phyloP scores from a whole-genome alignment of 2,329 filamentous ascomycete species.

The Alternaria gaisen region DNA sequence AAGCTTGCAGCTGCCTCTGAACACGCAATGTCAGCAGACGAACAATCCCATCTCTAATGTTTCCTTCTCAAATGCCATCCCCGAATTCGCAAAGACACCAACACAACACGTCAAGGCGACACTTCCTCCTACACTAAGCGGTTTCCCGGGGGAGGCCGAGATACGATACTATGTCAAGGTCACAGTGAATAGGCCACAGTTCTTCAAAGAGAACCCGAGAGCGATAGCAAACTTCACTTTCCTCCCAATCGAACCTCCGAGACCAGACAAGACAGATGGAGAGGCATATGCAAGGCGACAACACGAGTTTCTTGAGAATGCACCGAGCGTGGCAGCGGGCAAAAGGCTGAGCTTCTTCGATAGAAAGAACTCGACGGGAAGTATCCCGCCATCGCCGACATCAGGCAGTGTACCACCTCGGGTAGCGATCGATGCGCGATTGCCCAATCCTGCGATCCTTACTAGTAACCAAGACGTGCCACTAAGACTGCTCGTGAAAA shows the following conservation, averaged over 20 bases:
- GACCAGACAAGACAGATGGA: slow-evolving; percentile 71
- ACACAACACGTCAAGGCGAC: slow-evolving; percentile 80
- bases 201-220: slow-evolving; percentile 91
- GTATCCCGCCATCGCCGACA: slow-evolving; percentile 31
- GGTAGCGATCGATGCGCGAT: slow-evolving; percentile 80
- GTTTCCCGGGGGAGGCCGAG: slow-evolving; percentile 85
- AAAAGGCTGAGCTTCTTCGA: slow-evolving; percentile 71
- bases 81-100: slow-evolving; percentile 58
- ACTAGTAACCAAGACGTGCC: slow-evolving; percentile 90
- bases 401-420: slow-evolving; percentile 52
- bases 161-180: slow-evolving; percentile 95
- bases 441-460: slow-evolving; percentile 87
- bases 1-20: slow-evolving; percentile 64
- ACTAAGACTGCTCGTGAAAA: slow-evolving; percentile 80
- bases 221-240: slow-evolving; percentile 73
- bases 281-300: slow-evolving; percentile 85
- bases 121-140: slow-evolving; percentile 86
- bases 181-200: slow-evolving; percentile 86
- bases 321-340: slow-evolving; percentile 44
- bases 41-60: slow-evolving; percentile 54
- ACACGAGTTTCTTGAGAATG: slow-evolving; percentile 63
- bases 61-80: slow-evolving; percentile 53
- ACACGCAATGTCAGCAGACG: slow-evolving; percentile 69
- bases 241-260: slow-evolving; percentile 88
- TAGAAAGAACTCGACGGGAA: slow-evolving; percentile 38